Percentiles rank a stretch among this genome's conserved stretches.
phyloP scores from a whole-genome alignment of 768 basidiomycete genomes.

The Terana coerulea region DNA sequence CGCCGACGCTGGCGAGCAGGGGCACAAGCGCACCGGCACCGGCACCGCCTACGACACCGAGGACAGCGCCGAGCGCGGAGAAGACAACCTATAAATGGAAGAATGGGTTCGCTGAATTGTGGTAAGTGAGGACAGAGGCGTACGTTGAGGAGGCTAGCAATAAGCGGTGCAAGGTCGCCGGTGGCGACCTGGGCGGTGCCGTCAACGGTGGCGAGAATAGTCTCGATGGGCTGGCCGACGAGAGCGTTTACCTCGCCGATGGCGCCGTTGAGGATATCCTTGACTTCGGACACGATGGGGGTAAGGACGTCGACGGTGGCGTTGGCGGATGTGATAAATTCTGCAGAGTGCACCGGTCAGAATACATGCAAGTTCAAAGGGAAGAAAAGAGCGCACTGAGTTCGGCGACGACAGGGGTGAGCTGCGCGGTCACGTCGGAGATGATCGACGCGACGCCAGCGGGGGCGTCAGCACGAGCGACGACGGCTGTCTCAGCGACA shows the following conservation, averaged over 20 bases:
- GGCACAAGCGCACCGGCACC: conserved; percentile 14
- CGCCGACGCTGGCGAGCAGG: conserved; percentile 21
- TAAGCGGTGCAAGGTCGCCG: conserved; percentile 18
- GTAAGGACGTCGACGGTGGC: conserved; percentile 20
- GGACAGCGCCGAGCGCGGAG: conserved; percentile 22
- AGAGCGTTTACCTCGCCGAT: conserved; percentile 24
- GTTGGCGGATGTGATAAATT: conserved; percentile 21
- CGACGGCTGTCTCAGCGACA: neutral
- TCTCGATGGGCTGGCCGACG: conserved; percentile 15
- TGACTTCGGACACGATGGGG: conserved; percentile 21
- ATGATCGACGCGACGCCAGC: conserved; percentile 26
- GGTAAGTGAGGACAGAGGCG: neutral
- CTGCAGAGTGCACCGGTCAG: conserved; percentile 17
- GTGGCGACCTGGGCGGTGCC: conserved; percentile 25
- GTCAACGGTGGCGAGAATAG: conserved; percentile 24
- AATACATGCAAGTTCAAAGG: neutral
- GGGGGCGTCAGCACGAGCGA: conserved; percentile 8
- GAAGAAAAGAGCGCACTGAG: conserved; percentile 24
- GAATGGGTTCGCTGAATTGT: neutral
- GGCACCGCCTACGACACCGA: conserved; percentile 14
- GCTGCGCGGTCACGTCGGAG: conserved; percentile 11
- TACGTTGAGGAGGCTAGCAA: conserved; percentile 24
- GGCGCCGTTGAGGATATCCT: conserved; percentile 20
- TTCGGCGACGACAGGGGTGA: conserved; percentile 16
- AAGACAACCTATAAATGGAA: conserved; percentile 28